A percentile compares a stretch with the other conserved stretches of the same genome.
phyloP scores from a whole-genome alignment of 2,329 filamentous ascomycete genomes.

The Didymella keratinophila region DNA sequence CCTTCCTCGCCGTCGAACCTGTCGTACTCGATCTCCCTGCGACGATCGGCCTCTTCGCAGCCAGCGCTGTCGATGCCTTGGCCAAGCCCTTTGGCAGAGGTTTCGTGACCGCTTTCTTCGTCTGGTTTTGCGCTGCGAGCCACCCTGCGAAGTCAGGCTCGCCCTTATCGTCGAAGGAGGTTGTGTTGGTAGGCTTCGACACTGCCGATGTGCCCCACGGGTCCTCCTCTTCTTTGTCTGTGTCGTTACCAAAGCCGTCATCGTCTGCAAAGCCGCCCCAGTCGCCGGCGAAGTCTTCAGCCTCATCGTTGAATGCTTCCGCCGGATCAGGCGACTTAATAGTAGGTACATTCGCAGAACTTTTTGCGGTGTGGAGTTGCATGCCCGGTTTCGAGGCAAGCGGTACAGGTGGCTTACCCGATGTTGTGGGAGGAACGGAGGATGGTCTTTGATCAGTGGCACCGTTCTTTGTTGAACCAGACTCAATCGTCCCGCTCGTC shows the following conservation, averaged over 20 bases:
- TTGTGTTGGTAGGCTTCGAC: conserved; percentile 45
- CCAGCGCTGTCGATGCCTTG: conserved; percentile 59
- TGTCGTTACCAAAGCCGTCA: conserved; percentile 38
- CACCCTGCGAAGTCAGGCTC: conserved; percentile 97
- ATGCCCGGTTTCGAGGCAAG: conserved; percentile 55
- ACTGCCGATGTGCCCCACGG: conserved; percentile 58
- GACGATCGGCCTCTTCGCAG: conserved; percentile 46
- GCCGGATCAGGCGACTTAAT: conserved; percentile 55
- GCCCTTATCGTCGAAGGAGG: conserved; percentile 78
- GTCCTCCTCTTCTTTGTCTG: conserved; percentile 58
- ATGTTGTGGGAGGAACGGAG: conserved; percentile 57
- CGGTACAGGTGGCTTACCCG: conserved; percentile 58
- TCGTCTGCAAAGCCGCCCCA: conserved; percentile 76
- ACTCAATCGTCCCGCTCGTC: conserved; percentile 85
- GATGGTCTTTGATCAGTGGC: conserved; percentile 57
- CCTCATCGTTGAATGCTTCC: conserved; percentile 58
- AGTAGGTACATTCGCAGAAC: conserved; percentile 38
- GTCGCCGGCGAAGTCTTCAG: conserved; percentile 70
- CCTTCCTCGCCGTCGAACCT: conserved; percentile 42
- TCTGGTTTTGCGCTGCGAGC: conserved; percentile 83
- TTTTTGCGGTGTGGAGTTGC: conserved; percentile 39
- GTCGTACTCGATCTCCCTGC: conserved; percentile 42
- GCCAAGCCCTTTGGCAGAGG: conserved; percentile 82
- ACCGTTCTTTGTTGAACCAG: conserved; percentile 47
- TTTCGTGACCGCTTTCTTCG: conserved; percentile 71